Percentiles rank a stretch among this genome's conserved stretches.
Conservation (phyloP, 2,329 filamentous ascomycete species). For the Paecilomyces fulvus region DNA sequence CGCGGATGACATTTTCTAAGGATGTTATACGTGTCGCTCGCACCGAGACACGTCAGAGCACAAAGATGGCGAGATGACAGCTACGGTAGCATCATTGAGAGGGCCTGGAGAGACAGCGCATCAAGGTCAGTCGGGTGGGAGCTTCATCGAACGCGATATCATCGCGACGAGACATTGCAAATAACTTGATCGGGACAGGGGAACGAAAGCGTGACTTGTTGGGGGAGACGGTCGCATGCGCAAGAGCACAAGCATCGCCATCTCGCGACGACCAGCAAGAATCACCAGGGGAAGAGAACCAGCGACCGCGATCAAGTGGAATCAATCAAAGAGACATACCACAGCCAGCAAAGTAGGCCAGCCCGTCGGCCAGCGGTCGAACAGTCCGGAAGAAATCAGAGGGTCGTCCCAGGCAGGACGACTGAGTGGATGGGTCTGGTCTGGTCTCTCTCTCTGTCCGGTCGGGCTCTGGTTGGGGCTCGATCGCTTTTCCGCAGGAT, state of each 20-base stretch:
- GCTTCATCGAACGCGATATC: not conserved
- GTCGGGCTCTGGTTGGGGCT: constrained; percentile 3
- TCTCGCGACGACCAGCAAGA: not conserved
- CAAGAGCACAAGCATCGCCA: constrained; percentile 3
- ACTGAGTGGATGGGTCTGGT: constrained; percentile 8
- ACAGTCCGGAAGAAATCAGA: constrained; percentile 1
- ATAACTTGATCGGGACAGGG: not conserved
- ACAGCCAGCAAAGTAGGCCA: constrained; percentile 6
- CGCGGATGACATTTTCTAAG: constrained; percentile 25
- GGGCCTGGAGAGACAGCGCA: constrained; percentile 7
- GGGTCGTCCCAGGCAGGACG: constrained; percentile 4
- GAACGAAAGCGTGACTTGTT: not conserved
- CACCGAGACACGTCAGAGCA: constrained; percentile 12
- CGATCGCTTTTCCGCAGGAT: constrained; percentile 1
- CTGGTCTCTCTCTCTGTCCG: constrained; percentile 2
- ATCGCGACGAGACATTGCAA: not conserved
- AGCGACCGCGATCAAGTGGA: not conserved
- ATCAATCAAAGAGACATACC: constrained; percentile 4
- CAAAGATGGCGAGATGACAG: constrained; percentile 13
- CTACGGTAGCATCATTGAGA: constrained; percentile 26
- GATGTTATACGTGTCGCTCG: constrained; percentile 11
- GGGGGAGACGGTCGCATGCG: constrained; percentile 4
- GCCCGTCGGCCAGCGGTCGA: constrained; percentile 1
- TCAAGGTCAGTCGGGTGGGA: constrained; percentile 8
- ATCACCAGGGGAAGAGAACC: not conserved